Evolutionary conservation across 2,329 filamentous ascomycete species (phyloP), one percentile per base, ranked within the genome.

Genomic region (Pseudogymnoascus sp.): DNA sequence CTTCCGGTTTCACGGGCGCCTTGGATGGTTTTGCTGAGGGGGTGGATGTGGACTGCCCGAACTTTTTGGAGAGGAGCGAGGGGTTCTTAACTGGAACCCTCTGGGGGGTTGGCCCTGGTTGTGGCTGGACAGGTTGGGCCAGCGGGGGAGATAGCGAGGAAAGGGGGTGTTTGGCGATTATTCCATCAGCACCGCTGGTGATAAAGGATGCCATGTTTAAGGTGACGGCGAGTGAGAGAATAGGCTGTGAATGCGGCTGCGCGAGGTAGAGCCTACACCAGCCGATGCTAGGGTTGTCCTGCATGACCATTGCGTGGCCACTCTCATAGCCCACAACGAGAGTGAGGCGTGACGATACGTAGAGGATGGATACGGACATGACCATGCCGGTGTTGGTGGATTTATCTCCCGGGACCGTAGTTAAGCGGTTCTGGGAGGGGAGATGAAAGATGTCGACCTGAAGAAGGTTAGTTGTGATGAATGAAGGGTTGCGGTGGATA

Each of bases 311-410:
- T 1, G 85, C 86, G 62, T 88, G 82, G 1, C 95, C 95, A 70
- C 90, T 91, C 76, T 99, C 95, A 73, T 95, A 97, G 10, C 89
- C 93, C 2, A 88, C 86, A 9, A 89, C 76, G 6, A 96, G 78
- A 4, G 86, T 83, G 1, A 93, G 76, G 17, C 74, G 73, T 13
- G 73, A 75, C 1, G 73, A 40, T 4, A 78, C 75, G 65, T 82
- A 77, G 64, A 89, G 80, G 2, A 93, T 74, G 7, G 81, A 77
- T 17, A 97, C 76, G 4, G 90, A 86, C 95, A 97, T 97, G 40
- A 91, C 86, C 93, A 97, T 97, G 63, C 90, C 91, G 71, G 82
- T 80, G 68, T 82, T 82, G 67, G 71, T 65, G 17, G 68, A 50
- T 76, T 76, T 23, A 75, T 65, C 74, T 33, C 80, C 72, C 50